phyloP scores from a whole-genome alignment of 2,329 filamentous ascomycete species.

The Lomentospora prolificans region DNA sequence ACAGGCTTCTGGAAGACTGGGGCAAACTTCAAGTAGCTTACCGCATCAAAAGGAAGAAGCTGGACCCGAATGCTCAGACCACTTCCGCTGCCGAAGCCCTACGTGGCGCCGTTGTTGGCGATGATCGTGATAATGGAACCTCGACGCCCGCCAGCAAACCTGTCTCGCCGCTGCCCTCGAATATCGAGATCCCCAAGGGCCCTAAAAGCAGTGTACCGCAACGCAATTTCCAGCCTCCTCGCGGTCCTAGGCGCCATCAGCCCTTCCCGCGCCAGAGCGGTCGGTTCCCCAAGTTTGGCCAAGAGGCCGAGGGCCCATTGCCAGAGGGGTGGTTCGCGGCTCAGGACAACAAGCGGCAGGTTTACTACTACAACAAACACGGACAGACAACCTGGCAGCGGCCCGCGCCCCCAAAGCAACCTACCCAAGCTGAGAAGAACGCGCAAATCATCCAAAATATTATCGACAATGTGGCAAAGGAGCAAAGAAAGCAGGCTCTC shows the following conservation, averaged over 20 bases:
- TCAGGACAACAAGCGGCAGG: slow-evolving; percentile 57
- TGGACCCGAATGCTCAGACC: slow-evolving; percentile 54
- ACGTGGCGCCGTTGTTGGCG: slow-evolving; percentile 12
- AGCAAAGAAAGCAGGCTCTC: slow-evolving; percentile 27
- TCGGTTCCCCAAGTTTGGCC: neutral
- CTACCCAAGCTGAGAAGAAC: slow-evolving; percentile 47
- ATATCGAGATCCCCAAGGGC: slow-evolving; percentile 45
- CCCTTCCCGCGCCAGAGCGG: slow-evolving; percentile 37
- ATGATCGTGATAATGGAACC: slow-evolving; percentile 31
- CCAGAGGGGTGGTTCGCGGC: slow-evolving; percentile 82
- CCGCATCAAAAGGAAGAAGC: slow-evolving; percentile 82
- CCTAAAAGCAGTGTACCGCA: slow-evolving; percentile 51
- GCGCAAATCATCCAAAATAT: slow-evolving; percentile 73
- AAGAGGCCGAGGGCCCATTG: slow-evolving; percentile 38
- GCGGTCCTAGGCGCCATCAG: slow-evolving; percentile 12
- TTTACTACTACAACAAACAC: slow-evolving; percentile 76
- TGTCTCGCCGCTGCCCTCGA: slow-evolving; percentile 31
- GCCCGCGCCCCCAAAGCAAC: slow-evolving; percentile 59
- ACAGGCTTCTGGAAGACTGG: slow-evolving; percentile 71
- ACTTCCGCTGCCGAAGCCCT: slow-evolving; percentile 12
- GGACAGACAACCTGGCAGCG: slow-evolving; percentile 75
- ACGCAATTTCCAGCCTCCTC: slow-evolving; percentile 23
- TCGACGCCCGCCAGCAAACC: slow-evolving; percentile 28
- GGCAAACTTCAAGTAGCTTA: slow-evolving; percentile 83
- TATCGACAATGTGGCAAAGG: slow-evolving; percentile 74